These are phyloP conservation scores for Geotrichum europaeum DNA, from an alignment of 1,139 yeast species.

Conservation along the genomic window DNA sequence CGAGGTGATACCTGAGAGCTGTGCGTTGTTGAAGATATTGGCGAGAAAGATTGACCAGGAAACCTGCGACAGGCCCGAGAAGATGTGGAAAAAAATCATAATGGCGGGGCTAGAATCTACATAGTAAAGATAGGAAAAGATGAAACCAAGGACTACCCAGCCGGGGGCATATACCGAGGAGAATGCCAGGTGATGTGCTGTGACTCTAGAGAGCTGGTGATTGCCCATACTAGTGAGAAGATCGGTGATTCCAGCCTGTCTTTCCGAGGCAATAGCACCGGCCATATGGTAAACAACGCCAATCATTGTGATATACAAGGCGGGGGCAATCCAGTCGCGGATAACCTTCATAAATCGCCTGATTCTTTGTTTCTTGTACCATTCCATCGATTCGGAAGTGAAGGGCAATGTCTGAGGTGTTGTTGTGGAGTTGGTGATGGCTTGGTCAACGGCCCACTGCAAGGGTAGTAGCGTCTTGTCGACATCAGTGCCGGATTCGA, in stretches of 20 bases:
- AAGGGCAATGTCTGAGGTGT: constrained; percentile 32
- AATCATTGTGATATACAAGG: constrained; percentile 33
- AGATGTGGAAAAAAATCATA: constrained; percentile 32
- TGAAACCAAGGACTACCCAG: constrained; percentile 33
- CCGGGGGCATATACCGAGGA: constrained; percentile 30
- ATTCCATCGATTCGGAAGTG: constrained; percentile 29
- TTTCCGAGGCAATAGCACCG: constrained; percentile 33
- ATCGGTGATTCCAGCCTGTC: constrained; percentile 33
- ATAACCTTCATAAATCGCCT: constrained; percentile 29
- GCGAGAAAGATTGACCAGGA: constrained; percentile 34
- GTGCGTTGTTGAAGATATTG: constrained; percentile 32
- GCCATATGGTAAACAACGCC: constrained; percentile 36
- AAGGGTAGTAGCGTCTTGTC: constrained; percentile 33
- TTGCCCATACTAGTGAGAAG: constrained; percentile 34
- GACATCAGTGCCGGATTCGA: constrained; percentile 26
- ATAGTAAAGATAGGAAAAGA: constrained; percentile 26
- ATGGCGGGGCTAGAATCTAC: constrained; percentile 29
- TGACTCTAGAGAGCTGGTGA: constrained; percentile 25
- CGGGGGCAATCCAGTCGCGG: constrained; percentile 34
- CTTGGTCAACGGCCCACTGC: constrained; percentile 37
- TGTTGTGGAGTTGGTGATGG: constrained; percentile 28
- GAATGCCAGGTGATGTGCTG: constrained; percentile 30
- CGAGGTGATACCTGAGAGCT: constrained; percentile 34
- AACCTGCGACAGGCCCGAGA: constrained; percentile 32
- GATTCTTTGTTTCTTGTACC: constrained; percentile 25